These are phyloP conservation scores for Rhodotorula sp. DNA, from an alignment of 1,284 basidiomycete species.

Conservation along the genomic window DNA sequence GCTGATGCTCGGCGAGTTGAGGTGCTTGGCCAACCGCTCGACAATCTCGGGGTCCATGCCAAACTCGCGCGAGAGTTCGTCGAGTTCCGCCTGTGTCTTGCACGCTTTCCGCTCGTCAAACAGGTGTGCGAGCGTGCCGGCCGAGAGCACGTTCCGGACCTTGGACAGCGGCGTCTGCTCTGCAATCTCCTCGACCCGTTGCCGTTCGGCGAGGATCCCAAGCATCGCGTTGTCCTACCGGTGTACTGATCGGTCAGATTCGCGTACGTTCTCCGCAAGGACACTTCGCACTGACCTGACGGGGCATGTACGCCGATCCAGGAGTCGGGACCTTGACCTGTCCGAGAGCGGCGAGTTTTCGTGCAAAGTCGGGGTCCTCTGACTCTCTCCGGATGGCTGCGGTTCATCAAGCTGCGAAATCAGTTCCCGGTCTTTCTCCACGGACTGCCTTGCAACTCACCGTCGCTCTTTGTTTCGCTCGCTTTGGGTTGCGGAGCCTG, in stretches of 20 bases:
- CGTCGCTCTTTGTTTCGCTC: conserved; percentile 31
- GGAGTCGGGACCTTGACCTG: conserved; percentile 25
- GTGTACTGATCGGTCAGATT: not conserved
- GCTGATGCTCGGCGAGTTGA: conserved; percentile 33
- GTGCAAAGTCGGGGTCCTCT: conserved; percentile 26
- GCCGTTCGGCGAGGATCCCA: conserved; percentile 32
- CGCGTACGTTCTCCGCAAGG: not conserved
- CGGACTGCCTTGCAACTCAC: not conserved
- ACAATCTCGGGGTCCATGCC: conserved; percentile 33
- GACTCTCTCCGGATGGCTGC: conserved; percentile 30
- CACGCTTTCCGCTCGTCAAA: conserved; percentile 38
- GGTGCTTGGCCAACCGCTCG: conserved; percentile 17
- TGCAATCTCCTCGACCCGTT: conserved; percentile 21
- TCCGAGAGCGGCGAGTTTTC: conserved; percentile 27
- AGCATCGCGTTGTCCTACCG: conserved; percentile 40
- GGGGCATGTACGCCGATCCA: not conserved
- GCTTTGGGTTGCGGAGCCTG: conserved; percentile 1
- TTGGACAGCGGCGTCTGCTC: conserved; percentile 9
- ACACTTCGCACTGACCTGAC: not conserved
- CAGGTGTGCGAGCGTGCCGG: conserved; percentile 26
- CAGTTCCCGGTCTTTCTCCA: not conserved
- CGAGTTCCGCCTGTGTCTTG: conserved; percentile 18
- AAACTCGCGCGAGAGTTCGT: conserved; percentile 27
- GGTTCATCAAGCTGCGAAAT: not conserved
- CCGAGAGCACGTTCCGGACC: conserved; percentile 22